Evolutionary conservation across 441 rosid species (phyloP).

Genomic region (Pelargonium myrrhifolium): DNA sequence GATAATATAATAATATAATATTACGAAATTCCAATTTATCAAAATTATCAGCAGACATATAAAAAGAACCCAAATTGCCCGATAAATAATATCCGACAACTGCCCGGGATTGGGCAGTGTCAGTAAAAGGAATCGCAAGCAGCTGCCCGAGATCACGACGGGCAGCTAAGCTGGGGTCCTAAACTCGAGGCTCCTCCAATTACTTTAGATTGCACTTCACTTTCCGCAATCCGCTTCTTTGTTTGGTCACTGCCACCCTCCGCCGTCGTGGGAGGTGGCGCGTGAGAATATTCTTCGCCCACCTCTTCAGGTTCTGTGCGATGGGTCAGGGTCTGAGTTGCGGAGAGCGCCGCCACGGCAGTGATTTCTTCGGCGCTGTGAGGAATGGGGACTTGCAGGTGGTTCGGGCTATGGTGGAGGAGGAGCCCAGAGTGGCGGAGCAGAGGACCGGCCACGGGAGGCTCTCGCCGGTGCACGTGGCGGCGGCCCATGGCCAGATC

Average conservation of each 20-base stretch:
- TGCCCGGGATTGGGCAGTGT: neutral
- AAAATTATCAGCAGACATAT: neutral
- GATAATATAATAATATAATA: neutral
- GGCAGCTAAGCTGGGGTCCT: neutral
- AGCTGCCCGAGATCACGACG: neutral
- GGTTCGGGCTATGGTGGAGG: conserved; percentile 36
- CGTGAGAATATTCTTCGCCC: conserved; percentile 3
- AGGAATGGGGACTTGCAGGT: conserved; percentile 57
- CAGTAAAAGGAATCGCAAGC: neutral
- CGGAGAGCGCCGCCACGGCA: conserved; percentile 40
- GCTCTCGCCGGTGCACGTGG: conserved; percentile 74
- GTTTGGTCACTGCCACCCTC: conserved; percentile 10
- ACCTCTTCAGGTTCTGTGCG: conserved; percentile 23
- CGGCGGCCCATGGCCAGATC: conserved; percentile 94
- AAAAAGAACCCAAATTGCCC: neutral
- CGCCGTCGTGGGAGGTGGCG: conserved; percentile 38
- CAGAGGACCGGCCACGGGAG: conserved; percentile 61
- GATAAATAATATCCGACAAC: neutral
- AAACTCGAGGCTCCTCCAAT: neutral
- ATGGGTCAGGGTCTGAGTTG: conserved; percentile 97
- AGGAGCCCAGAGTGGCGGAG: conserved; percentile 43
- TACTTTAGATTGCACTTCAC: conserved; percentile 3
- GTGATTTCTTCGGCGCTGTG: conserved; percentile 56
- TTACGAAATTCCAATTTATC: neutral
- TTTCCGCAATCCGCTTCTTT: neutral